phyloP scores from a whole-genome alignment of 2,329 filamentous ascomycete genomes.

The Bretziella fagacearum region DNA sequence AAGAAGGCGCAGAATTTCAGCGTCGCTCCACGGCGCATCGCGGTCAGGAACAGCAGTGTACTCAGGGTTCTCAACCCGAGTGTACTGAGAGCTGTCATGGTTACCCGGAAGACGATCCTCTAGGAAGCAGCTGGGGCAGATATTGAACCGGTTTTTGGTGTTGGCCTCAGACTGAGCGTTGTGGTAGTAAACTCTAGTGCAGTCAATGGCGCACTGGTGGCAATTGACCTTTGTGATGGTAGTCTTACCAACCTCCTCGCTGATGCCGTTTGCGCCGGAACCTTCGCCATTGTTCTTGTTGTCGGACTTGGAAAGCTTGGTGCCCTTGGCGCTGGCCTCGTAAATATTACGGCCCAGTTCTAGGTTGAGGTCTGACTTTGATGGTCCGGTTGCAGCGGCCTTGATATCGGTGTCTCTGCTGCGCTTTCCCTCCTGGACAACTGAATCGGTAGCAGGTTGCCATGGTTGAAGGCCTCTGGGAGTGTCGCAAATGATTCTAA shows the following conservation, averaged over 20 bases:
- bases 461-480: constrained; percentile 87
- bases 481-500: constrained; percentile 89
- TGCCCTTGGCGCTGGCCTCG: constrained; percentile 68
- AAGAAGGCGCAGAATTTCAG: constrained; percentile 72
- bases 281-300: constrained; percentile 62
- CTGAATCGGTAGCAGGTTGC: constrained; percentile 70
- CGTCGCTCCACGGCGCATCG: constrained; percentile 79
- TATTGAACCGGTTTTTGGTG: constrained; percentile 59
- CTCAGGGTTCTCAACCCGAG: constrained; percentile 73
- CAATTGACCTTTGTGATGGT: constrained; percentile 60
- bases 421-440: constrained; percentile 44
- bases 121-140: constrained; percentile 82
- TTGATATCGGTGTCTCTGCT: constrained; percentile 54
- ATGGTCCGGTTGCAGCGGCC: constrained; percentile 45
- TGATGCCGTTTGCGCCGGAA: constrained; percentile 42
- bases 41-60: constrained; percentile 66
- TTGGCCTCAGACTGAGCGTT: constrained; percentile 39
- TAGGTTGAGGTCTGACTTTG: constrained; percentile 74
- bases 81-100: constrained; percentile 64
- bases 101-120: constrained; percentile 69
- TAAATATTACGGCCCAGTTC: constrained; percentile 91
- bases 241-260: constrained; percentile 48
- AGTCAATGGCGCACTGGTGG: constrained; percentile 83
- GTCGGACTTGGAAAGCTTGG: constrained; percentile 49
- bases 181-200: constrained; percentile 48